These are phyloP conservation scores for Penicillium simplicissimum DNA, from an alignment of 495 filamentous ascomycete genomes.

Conservation along the genomic window DNA sequence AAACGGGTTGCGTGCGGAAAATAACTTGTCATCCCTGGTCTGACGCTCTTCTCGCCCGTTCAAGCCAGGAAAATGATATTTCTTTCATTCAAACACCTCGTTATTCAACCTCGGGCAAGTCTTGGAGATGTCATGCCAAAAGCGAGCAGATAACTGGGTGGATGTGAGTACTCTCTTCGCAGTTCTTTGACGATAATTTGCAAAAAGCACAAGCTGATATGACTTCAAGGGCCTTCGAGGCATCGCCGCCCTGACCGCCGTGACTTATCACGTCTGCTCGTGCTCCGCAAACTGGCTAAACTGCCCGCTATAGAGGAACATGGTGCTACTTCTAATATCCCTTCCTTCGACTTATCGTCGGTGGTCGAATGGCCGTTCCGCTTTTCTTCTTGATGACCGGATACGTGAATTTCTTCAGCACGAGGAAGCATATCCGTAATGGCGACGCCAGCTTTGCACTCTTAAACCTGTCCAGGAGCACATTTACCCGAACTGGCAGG, in stretches of 20 bases:
- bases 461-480: constrained; percentile 9
- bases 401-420: constrained; percentile 18
- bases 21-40: not conserved
- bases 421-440: constrained; percentile 10
- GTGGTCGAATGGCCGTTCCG: constrained; percentile 12
- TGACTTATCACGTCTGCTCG: constrained; percentile 20
- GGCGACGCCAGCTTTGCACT: constrained; percentile 11
- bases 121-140: constrained; percentile 2
- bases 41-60: not conserved
- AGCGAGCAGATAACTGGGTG: constrained; percentile 18
- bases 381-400: constrained; percentile 20
- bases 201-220: not conserved
- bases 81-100: not conserved
- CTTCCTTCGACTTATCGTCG: constrained; percentile 14
- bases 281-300: constrained; percentile 21
- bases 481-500: constrained; percentile 9
- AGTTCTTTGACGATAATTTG: not conserved
- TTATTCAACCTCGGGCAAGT: not conserved
- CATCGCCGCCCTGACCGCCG: constrained; percentile 12
- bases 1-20: not conserved
- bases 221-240: constrained; percentile 14
- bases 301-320: constrained; percentile 13
- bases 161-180: constrained; percentile 12
- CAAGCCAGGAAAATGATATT: not conserved
- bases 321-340: constrained; percentile 12